Conservation (phyloP, 805 yeast species). For the Yarrowia osloensis region DNA sequence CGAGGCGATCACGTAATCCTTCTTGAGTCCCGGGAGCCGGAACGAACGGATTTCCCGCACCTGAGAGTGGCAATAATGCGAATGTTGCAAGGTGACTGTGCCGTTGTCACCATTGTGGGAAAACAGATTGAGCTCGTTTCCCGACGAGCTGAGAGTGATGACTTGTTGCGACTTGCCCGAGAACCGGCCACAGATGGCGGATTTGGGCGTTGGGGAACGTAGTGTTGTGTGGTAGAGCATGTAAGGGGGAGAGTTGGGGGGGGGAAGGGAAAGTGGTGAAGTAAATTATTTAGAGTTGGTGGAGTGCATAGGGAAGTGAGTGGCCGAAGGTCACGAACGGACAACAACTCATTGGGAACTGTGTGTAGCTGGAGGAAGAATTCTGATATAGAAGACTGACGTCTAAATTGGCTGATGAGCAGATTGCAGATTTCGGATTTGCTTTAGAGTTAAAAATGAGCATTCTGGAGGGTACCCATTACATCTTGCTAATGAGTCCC, state of each 20-base stretch:
- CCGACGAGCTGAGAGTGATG: slow-evolving; percentile 12
- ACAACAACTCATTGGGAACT: not conserved
- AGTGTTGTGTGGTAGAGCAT: slow-evolving; percentile 23
- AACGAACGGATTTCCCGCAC: slow-evolving; percentile 57
- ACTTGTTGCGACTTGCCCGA: not conserved
- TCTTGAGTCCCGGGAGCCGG: slow-evolving; percentile 53
- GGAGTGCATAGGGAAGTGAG: not conserved
- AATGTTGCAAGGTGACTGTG: not conserved
- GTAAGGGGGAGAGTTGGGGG: not conserved
- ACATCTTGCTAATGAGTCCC: no score
- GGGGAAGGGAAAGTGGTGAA: not conserved
- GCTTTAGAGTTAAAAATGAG: no score
- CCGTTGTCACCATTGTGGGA: slow-evolving; percentile 3
- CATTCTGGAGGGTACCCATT: no score
- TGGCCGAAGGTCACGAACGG: not conserved
- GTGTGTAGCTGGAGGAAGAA: no score
- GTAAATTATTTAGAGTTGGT: not conserved
- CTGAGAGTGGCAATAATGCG: slow-evolving; percentile 50
- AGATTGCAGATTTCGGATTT: no score
- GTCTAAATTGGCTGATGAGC: not conserved
- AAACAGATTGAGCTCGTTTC: not conserved
- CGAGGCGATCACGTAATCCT: slow-evolving; percentile 64
- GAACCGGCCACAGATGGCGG: slow-evolving; percentile 1
- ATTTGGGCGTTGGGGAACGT: not conserved
- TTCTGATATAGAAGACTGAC: no score